These are phyloP conservation scores for Exophiala sp. DNA, from an alignment of 2,329 filamentous ascomycete species.

Conservation along the genomic window DNA sequence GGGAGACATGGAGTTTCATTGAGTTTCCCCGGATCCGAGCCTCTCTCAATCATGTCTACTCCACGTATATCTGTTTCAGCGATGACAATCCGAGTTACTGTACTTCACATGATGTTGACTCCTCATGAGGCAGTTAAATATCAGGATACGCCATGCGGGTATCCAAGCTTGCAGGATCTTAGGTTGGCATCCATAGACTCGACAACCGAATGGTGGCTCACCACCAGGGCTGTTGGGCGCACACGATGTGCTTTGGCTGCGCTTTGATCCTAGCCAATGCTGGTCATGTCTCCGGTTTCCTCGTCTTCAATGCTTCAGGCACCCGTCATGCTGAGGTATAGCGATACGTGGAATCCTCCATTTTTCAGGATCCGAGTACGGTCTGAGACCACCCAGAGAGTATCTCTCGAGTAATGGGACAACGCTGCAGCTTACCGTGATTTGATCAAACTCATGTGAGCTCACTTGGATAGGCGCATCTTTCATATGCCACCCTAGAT, in stretches of 20 bases:
- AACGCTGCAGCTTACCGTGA: no score
- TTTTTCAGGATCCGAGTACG: no score
- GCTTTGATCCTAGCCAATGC: slow-evolving; percentile 12
- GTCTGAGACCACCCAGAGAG: no score
- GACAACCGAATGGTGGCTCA: slow-evolving; percentile 15
- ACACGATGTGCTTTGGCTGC: slow-evolving; percentile 6
- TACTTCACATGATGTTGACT: slow-evolving; percentile 6
- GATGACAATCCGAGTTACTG: slow-evolving; percentile 5
- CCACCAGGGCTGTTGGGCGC: slow-evolving; percentile 11
- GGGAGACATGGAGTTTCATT: not conserved
- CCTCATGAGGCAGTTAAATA: slow-evolving; percentile 3
- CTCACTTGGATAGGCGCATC: no score
- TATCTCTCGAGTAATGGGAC: no score
- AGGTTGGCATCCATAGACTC: no score
- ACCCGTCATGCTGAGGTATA: no score
- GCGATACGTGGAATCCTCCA: no score
- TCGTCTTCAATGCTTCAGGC: slow-evolving; percentile 11
- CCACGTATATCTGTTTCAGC: slow-evolving; percentile 6
- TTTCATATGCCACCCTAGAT: no score
- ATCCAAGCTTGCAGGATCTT: slow-evolving; percentile 10
- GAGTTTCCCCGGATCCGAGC: slow-evolving; percentile 8
- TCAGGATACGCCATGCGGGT: slow-evolving; percentile 9
- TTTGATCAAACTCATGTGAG: no score
- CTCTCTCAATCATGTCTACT: slow-evolving; percentile 6
- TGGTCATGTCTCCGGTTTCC: slow-evolving; percentile 9